Evolutionary conservation across 2,329 filamentous ascomycete species (phyloP).

Genomic region (Fusarium humuli): DNA sequence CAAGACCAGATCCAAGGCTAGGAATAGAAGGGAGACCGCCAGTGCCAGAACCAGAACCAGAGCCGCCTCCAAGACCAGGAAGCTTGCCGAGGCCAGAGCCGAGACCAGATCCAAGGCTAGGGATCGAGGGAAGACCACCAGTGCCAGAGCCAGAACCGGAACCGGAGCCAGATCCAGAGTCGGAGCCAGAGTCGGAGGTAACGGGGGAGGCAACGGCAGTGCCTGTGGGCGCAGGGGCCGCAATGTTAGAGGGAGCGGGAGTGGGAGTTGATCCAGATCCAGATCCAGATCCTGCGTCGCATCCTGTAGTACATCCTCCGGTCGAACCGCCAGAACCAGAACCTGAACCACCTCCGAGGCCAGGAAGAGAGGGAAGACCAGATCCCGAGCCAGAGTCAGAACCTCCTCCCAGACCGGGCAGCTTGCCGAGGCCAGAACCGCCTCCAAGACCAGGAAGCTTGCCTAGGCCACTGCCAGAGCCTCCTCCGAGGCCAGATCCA

Average conservation of each 20-base stretch:
- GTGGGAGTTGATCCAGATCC: neutral
- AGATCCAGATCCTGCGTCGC: neutral
- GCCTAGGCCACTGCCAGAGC: neutral
- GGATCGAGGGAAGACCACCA: neutral
- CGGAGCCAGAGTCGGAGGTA: neutral
- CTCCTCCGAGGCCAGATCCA: neutral
- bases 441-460: neutral
- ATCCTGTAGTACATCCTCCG: neutral
- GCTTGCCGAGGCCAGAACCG: neutral
- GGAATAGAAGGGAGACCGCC: too few species aligned
- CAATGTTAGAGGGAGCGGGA: neutral
- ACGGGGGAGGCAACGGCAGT: neutral
- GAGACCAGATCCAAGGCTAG: neutral
- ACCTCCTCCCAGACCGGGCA: neutral
- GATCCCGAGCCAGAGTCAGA: neutral
- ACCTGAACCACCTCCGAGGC: neutral
- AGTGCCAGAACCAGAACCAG: neutral
- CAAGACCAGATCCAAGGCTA: too few species aligned
- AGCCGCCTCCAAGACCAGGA: neutral
- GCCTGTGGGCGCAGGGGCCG: neutral
- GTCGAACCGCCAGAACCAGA: neutral
- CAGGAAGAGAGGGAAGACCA: neutral
- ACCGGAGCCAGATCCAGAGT: neutral
- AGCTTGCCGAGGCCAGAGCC: neutral
- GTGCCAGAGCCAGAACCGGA: neutral